Evolutionary conservation across 148 eudicot genomes (phyloP), one percentile per base, ranked within the genome.

Genomic region (Amaranthus cruentus): DNA sequence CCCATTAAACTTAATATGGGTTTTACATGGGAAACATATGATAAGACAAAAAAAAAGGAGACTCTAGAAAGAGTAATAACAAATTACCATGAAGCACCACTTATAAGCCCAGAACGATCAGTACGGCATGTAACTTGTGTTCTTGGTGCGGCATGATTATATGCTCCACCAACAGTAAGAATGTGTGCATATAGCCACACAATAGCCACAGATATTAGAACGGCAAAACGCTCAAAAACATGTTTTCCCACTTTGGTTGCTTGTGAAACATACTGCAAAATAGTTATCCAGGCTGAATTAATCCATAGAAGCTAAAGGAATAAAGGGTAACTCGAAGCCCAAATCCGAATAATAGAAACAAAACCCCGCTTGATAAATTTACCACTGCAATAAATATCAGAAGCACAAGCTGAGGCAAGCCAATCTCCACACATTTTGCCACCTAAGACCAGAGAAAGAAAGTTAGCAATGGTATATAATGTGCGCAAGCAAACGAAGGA

Each of bases 381-480:
- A 96, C 99, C 91, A 90, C 94, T 77, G 99, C 90, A 75, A 96
- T 76, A 47, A 96, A 43, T 55, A 96, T 79, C 75, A 96, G 74
- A 81, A 96, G 55, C 60, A 96, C 74, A 55, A 96, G 94, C 84
- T 86, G 81, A 38, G 99, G 99, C 79, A 96, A 79, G 69, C 99
- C 99, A 85, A 96, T 90, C 80, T 96, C 99, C 73, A 96, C 81
- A 75, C 99, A 96, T 76, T 90, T 96, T 42, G 96, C 99, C 78
- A 92, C 97, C 99, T 96, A 68, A 67, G 61, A 15, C 78, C 77
- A 72, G 53, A 82, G 74, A 55, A 55, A 57, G 71, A 76, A 13
- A 56, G 76, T 73, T 70, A 80, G 65, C 14, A 46, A 72, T 46
- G 55, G 73, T 58, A 71, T 48, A 66, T 44, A 70, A 14, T 13